Evolutionary conservation across 2,329 filamentous ascomycete species (phyloP), one percentile per base, ranked within the genome.

Genomic region (Fusarium dlaminii): DNA sequence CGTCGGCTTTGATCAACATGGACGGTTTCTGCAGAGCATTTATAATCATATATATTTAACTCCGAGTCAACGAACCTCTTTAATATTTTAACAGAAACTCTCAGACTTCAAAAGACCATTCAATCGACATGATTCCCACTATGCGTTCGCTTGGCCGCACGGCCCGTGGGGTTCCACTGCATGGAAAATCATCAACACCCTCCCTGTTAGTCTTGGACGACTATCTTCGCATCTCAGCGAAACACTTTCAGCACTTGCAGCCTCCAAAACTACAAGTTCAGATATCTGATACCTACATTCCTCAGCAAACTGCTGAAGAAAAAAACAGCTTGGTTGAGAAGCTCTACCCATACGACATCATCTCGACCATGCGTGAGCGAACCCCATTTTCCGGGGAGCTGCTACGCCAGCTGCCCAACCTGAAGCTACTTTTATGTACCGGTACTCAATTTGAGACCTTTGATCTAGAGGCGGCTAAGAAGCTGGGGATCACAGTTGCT

Each of bases 71-170:
- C 2, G 1, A 18, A 39, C 4, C 11, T 29, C 4, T 13, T 13
- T 5, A 7, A 10, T 7, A n/a, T 5, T n/a, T 8, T 9, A 1
- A n/a, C 6, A 10, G 1, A 29, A 22, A 2, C 24, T 10, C 14
- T 6, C 6, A 4, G 2, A 11, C 2, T 29, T 6, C 0, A 10
- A 27, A 17, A n/a, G 5, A 24, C 8, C 3, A n/a, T 6, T 34
- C 10, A 22, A 11, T 22, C 12, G 18, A 32, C 1, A 55, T 60
- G 57, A 10, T 55, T 20, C 27, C 45, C 8, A 27, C 34, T 39
- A n/a, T 51, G 10, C 57, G 45, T 39, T 40, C 18, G 0, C 36
- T 40, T 22, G 3, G 20, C 11, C 46, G 27, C 9, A 34, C 24
- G 8, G 34, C 46, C 15, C 57, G 46, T 14, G 46, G 57, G 8